Percentiles rank a stretch among this genome's conserved stretches.
phyloP scores from a whole-genome alignment of 805 yeast species.

The Zygosaccharomyces lentus region DNA sequence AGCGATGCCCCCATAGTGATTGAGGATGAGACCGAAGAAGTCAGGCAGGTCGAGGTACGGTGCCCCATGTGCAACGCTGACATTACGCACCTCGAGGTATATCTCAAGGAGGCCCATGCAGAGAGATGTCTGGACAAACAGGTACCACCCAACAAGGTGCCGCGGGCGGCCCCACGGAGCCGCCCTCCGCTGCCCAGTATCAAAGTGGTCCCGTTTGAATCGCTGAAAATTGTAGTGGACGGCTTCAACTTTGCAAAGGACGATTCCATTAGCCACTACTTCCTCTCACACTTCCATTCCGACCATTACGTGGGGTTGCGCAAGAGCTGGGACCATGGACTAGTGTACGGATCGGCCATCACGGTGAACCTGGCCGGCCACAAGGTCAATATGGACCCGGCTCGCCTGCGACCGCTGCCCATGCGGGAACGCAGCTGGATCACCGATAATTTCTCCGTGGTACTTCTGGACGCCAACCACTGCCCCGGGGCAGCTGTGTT shows the following conservation, averaged over 20 bases:
- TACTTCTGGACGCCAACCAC: slow-evolving; percentile 81
- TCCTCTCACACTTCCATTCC: slow-evolving; percentile 81
- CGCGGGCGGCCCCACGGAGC: not conserved
- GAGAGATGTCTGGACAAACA: slow-evolving; percentile 44
- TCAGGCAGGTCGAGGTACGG: slow-evolving; percentile 11
- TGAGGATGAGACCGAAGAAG: slow-evolving; percentile 12
- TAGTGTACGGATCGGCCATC: slow-evolving; percentile 65
- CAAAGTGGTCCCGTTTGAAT: slow-evolving; percentile 46
- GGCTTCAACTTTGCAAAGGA: slow-evolving; percentile 49
- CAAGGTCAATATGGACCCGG: slow-evolving; percentile 52
- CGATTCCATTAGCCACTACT: slow-evolving; percentile 47
- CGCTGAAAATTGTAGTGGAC: slow-evolving; percentile 52
- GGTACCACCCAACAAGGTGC: slow-evolving; percentile 2
- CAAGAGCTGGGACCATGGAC: slow-evolving; percentile 70
- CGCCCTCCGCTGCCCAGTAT: slow-evolving; percentile 46
- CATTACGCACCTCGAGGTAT: slow-evolving; percentile 39
- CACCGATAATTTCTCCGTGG: slow-evolving; percentile 48
- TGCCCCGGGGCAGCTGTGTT: slow-evolving; percentile 94
- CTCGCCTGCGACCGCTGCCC: slow-evolving; percentile 39
- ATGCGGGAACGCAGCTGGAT: slow-evolving; percentile 40
- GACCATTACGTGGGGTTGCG: slow-evolving; percentile 90
- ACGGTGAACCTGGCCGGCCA: slow-evolving; percentile 56
- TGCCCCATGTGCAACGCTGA: slow-evolving; percentile 54
- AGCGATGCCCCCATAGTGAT: slow-evolving; percentile 12
- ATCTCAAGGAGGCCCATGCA: slow-evolving; percentile 50